Base-by-base conservation (phyloP, 1,139 yeast genomes). In the Lodderomyces jiufengensis region DNA sequence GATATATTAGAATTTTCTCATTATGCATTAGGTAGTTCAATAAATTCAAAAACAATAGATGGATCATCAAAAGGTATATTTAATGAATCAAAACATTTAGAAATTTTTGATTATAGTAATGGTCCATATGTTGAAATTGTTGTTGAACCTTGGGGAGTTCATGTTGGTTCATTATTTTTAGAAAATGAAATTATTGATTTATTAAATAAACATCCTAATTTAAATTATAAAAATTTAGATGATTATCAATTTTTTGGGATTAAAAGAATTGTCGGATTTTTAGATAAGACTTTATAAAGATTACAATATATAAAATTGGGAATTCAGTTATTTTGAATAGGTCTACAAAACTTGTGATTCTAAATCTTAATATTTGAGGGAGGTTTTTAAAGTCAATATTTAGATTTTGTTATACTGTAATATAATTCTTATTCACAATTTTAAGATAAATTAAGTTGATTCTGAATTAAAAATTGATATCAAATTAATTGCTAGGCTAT, bases 141-240 rank as follows among this genome's bases (percentile, higher is more conserved):
- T 40, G 54, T 67, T 24, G 73, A 68, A 44, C 75, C 74, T 1
- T 59, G 61, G 63, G 75, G 75, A 2, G 52, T 66, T 15, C 75
- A 69, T 45, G 75, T 67, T 46, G 43, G 65, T 1, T 36, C 47
- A 22, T 55, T 67, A 28, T 58, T 61, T 41, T 54, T 63, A 36
- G 74, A 68, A 40, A 51, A 57, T 46, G 43, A 27, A 25, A 34
- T 52, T 10, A 24, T 54, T n/a, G 27, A 34, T 7, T 31, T 46
- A 31, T 32, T 49, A 9, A 39, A 28, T 11, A 16, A 28, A 14
- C 16, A 28, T 16, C 39, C 41, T 37, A 42, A 34, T 5, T 34
- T 34, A 26, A 37, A 31, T 4, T 29, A 50, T 12, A 38, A 37
- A 5, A 45, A 48, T 5, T 22, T 59, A 9, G 54, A 57, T 34